Conservation (phyloP, 148 eudicot genomes). For the Rhododendron ovatum region DNA sequence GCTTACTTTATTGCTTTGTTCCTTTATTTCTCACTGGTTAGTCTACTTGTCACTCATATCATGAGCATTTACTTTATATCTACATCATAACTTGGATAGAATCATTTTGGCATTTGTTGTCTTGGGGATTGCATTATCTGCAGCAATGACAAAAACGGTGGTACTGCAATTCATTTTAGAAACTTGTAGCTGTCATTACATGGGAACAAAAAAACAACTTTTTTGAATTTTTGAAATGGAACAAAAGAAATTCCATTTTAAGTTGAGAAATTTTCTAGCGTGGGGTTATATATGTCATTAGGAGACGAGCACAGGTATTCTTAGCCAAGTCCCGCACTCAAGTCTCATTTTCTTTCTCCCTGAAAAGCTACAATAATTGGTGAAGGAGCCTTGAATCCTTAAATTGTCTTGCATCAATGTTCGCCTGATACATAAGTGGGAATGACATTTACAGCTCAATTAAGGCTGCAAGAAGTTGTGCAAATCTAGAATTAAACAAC, state of each 20-base stretch:
- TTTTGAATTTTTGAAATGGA: not conserved
- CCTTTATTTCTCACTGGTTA: slow-evolving; percentile 86
- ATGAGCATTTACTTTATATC: not conserved
- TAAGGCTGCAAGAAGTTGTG: not conserved
- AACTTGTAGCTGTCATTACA: not conserved
- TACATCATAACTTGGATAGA: not conserved
- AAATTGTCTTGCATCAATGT: not conserved
- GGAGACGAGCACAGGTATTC: not conserved
- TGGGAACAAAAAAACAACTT: not conserved
- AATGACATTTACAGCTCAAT: not conserved
- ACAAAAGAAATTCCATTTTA: not conserved
- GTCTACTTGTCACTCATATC: slow-evolving; percentile 13
- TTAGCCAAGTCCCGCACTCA: not conserved
- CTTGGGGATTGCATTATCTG: not conserved
- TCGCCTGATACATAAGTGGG: not conserved
- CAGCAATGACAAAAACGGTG: not conserved
- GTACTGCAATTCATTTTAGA: not conserved
- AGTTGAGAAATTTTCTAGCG: not conserved
- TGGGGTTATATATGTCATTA: not conserved
- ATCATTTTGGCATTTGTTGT: not conserved
- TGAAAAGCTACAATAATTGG: not conserved
- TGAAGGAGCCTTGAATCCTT: not conserved
- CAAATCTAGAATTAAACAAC: not conserved
- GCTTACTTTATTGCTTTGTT: slow-evolving; percentile 82
- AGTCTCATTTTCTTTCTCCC: not conserved